Conservation (phyloP, 2,329 filamentous ascomycete species). For the Xenoacremonium recifei region DNA sequence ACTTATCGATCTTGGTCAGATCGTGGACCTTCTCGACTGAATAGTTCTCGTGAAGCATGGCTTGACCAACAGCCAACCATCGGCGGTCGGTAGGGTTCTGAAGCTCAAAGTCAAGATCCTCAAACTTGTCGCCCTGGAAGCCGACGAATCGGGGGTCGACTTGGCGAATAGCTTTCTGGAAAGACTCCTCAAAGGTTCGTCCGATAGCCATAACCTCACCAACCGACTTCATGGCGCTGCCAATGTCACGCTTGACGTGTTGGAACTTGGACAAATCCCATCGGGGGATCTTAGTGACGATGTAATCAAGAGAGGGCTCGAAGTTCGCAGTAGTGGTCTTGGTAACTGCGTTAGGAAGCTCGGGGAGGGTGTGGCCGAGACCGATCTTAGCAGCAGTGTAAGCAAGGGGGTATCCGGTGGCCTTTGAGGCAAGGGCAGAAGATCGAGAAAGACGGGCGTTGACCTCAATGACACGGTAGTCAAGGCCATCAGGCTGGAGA, state of each 20-base stretch:
- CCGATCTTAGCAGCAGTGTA: conserved; percentile 99
- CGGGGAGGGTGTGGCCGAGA: conserved; percentile 89
- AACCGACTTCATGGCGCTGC: conserved; percentile 98
- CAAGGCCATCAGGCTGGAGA: conserved; percentile 90
- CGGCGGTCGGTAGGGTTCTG: conserved; percentile 92
- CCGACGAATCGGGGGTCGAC: conserved; percentile 90
- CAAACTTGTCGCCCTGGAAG: conserved; percentile 94
- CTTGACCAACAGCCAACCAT: conserved; percentile 96
- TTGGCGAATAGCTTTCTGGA: conserved; percentile 97
- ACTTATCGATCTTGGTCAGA: conserved; percentile 97
- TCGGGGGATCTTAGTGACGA: conserved; percentile 97
- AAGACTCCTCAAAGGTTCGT: conserved; percentile 96
- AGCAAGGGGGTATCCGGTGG: conserved; percentile 93
- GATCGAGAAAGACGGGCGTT: conserved; percentile 98
- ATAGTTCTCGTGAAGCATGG: conserved; percentile 97
- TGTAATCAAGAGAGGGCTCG: conserved; percentile 94
- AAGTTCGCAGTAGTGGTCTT: conserved; percentile 99
- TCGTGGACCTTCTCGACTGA: conserved; percentile 89
- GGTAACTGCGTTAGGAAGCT: conserved; percentile 95
- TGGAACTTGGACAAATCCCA: conserved; percentile 99
- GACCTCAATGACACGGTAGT: conserved; percentile 98
- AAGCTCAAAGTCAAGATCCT: conserved; percentile 85
- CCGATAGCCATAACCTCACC: conserved; percentile 99
- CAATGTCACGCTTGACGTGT: conserved; percentile 96
- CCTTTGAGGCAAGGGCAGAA: conserved; percentile 95